Evolutionary conservation across 2,329 filamentous ascomycete genomes (phyloP).

Genomic region (Septoria linicola): DNA sequence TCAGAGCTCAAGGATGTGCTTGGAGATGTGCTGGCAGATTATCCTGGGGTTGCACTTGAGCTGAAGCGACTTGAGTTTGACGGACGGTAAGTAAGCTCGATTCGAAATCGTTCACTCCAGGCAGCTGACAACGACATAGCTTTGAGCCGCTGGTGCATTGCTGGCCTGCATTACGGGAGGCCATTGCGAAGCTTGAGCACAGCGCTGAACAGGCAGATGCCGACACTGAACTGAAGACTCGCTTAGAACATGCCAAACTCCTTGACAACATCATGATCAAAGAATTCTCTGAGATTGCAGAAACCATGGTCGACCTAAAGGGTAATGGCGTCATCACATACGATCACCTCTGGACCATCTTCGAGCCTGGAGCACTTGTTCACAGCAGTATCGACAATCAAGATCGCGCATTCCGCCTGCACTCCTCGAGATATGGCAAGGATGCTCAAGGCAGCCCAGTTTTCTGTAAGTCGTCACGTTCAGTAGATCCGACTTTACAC

Average conservation of each 20-base stretch:
- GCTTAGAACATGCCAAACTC: slow-evolving; percentile 41
- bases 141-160: slow-evolving; percentile 67
- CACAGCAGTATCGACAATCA: slow-evolving; percentile 41
- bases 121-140: not conserved
- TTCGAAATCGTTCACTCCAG: slow-evolving; percentile 36
- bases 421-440: slow-evolving; percentile 31
- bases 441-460: slow-evolving; percentile 40
- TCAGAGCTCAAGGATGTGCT: slow-evolving; percentile 63
- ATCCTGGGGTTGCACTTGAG: slow-evolving; percentile 60
- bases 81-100: slow-evolving; percentile 34
- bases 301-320: slow-evolving; percentile 42
- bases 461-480: slow-evolving; percentile 34
- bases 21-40: slow-evolving; percentile 55
- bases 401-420: slow-evolving; percentile 40
- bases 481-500: too few species aligned
- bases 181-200: slow-evolving; percentile 37
- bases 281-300: slow-evolving; percentile 46
- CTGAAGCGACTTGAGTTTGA: slow-evolving; percentile 62
- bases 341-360: slow-evolving; percentile 39
- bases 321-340: slow-evolving; percentile 38
- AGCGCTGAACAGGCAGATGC: slow-evolving; percentile 5
- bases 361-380: slow-evolving; percentile 37
- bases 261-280: slow-evolving; percentile 41
- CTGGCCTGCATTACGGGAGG: slow-evolving; percentile 51
- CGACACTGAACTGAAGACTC: slow-evolving; percentile 13